These are phyloP conservation scores for Strobilomyces dryophilus DNA, from an alignment of 768 basidiomycete species.

Conservation along the genomic window DNA sequence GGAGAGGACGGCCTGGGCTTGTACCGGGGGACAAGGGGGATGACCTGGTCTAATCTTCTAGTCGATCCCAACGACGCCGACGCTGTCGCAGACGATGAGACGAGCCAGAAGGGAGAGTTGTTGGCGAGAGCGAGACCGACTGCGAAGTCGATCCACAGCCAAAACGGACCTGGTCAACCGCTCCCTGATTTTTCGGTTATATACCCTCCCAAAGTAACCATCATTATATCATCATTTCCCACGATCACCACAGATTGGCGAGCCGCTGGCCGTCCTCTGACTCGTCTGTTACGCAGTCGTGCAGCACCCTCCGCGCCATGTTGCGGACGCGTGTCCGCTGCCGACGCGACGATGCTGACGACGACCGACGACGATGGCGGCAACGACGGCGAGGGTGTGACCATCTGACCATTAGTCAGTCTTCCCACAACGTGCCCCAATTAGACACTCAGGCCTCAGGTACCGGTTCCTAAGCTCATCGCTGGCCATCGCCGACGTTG, in stretches of 20 bases:
- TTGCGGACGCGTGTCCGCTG: conserved; percentile 13
- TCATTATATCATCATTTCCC: conserved; percentile 27
- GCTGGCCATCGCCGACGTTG: conserved; percentile 22
- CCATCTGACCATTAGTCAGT: background rate
- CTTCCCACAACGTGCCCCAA: conserved; percentile 12
- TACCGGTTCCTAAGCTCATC: conserved; percentile 4
- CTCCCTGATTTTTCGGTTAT: conserved; percentile 22
- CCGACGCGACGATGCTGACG: conserved; percentile 1
- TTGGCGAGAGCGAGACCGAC: conserved; percentile 41
- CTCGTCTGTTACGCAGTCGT: conserved; percentile 6
- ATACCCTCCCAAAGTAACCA: conserved; percentile 12
- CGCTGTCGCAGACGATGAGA: conserved; percentile 39
- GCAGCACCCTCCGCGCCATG: conserved; percentile 4
- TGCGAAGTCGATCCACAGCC: conserved; percentile 44
- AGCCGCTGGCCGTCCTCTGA: background rate
- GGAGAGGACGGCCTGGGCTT: conserved; percentile 22
- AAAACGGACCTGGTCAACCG: conserved; percentile 26
- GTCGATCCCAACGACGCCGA: conserved; percentile 40
- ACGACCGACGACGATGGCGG: background rate
- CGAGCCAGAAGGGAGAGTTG: conserved; percentile 29
- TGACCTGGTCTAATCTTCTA: conserved; percentile 27
- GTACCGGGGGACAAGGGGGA: conserved; percentile 10
- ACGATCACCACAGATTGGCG: conserved; percentile 9
- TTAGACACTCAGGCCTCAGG: conserved; percentile 19
- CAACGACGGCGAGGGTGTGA: background rate